Evolutionary conservation across 2,329 filamentous ascomycete species (phyloP).

Genomic region (Parasarocladium wereldwijsianum): DNA sequence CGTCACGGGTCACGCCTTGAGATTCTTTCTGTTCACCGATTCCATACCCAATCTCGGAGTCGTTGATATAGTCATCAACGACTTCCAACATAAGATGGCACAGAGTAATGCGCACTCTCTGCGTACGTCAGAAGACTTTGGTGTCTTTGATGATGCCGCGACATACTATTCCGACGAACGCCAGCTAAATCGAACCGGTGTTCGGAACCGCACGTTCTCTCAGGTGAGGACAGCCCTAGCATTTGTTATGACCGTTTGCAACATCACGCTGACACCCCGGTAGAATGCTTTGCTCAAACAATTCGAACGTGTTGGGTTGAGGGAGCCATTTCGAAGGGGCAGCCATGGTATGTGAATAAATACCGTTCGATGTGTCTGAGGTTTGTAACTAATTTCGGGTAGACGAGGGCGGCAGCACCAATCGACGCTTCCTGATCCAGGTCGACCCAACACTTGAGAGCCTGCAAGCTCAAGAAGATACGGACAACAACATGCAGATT

Average conservation of each 20-base stretch:
- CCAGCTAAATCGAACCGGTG: slow-evolving; percentile 31
- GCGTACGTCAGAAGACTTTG: slow-evolving; percentile 26
- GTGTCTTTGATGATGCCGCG: slow-evolving; percentile 40
- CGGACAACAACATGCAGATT: slow-evolving; percentile 89
- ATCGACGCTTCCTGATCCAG: slow-evolving; percentile 69
- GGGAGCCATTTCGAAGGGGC: slow-evolving; percentile 41
- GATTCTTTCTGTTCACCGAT: too few species aligned
- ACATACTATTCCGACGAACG: slow-evolving; percentile 45
- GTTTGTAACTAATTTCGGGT: slow-evolving; percentile 5
- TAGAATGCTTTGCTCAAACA: slow-evolving; percentile 40
- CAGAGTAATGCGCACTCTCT: background rate
- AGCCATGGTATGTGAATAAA: slow-evolving; percentile 35
- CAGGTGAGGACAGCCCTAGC: slow-evolving; percentile 23
- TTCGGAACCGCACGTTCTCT: slow-evolving; percentile 40
- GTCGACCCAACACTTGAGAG: slow-evolving; percentile 72
- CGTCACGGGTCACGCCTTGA: too few species aligned
- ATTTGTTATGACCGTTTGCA: background rate
- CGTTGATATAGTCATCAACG: too few species aligned
- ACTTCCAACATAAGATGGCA: slow-evolving; percentile 2
- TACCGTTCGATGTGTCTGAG: slow-evolving; percentile 3
- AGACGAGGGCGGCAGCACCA: slow-evolving; percentile 53
- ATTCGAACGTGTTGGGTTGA: slow-evolving; percentile 33
- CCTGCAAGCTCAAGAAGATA: slow-evolving; percentile 76
- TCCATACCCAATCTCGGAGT: too few species aligned
- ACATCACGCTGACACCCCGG: background rate